phyloP scores from a whole-genome alignment of 1,139 yeast species.

The Zygosaccharomyces pseudobailii region DNA sequence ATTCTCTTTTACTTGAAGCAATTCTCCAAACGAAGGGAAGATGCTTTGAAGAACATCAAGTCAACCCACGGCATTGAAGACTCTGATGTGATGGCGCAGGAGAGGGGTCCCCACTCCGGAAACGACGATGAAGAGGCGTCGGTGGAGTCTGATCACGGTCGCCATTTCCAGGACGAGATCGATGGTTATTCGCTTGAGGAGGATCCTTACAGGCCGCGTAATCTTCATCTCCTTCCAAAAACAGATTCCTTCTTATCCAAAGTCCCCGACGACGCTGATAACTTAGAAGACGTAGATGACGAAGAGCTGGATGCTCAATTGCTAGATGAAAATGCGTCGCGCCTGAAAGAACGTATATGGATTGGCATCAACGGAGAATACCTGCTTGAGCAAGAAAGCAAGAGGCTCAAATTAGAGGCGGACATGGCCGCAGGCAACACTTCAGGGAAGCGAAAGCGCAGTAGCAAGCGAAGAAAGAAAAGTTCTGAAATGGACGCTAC shows the following conservation, averaged over 20 bases:
- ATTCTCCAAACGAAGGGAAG: slow-evolving; percentile 39
- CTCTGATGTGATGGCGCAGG: slow-evolving; percentile 19
- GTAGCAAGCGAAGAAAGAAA: slow-evolving; percentile 35
- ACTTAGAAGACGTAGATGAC: slow-evolving; percentile 76
- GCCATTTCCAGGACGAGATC: slow-evolving; percentile 26
- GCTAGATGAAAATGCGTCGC: slow-evolving; percentile 61
- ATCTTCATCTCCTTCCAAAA: slow-evolving; percentile 51
- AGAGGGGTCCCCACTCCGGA: slow-evolving; percentile 3
- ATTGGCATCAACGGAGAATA: slow-evolving; percentile 83
- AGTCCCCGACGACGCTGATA: slow-evolving; percentile 56
- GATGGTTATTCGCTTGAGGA: slow-evolving; percentile 34
- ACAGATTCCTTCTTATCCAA: slow-evolving; percentile 48
- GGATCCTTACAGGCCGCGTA: slow-evolving; percentile 49
- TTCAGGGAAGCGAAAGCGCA: slow-evolving; percentile 46
- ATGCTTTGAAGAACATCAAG: slow-evolving; percentile 33
- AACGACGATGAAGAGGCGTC: slow-evolving; percentile 20
- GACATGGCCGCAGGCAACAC: slow-evolving; percentile 78
- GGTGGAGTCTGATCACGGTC: slow-evolving; percentile 13
- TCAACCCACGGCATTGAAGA: slow-evolving; percentile 34
- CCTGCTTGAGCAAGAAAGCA: slow-evolving; percentile 77
- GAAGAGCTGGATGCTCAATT: slow-evolving; percentile 61
- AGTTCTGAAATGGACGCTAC: slow-evolving; percentile 25
- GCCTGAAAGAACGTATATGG: slow-evolving; percentile 78
- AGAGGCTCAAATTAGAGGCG: slow-evolving; percentile 77
- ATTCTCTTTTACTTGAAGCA: slow-evolving; percentile 42